Conservation (phyloP, 2,329 filamentous ascomycete genomes). For the Claviceps fusiformis region DNA sequence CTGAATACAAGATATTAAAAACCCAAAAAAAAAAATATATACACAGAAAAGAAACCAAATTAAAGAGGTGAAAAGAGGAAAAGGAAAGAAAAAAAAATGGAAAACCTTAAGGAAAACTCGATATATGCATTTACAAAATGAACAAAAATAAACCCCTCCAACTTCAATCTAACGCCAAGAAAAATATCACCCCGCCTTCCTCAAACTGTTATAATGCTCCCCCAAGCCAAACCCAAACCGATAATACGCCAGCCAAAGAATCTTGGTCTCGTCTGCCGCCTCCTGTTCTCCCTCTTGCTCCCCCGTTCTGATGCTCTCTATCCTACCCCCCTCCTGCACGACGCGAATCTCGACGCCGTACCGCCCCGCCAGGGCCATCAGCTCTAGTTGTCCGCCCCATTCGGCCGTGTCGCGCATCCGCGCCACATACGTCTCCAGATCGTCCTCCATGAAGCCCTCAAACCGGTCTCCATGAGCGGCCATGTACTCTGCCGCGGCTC, state of each 20-base stretch:
- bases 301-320: slow-evolving; percentile 53
- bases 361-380: slow-evolving; percentile 67
- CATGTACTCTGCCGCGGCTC: slow-evolving; percentile 68
- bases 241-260: slow-evolving; percentile 86
- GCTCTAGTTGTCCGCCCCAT: slow-evolving; percentile 90
- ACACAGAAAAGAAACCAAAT: too few relatives aligned
- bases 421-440: slow-evolving; percentile 54
- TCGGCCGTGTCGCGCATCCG: slow-evolving; percentile 80
- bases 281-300: slow-evolving; percentile 19
- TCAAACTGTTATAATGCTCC: slow-evolving; percentile 91
- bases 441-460: slow-evolving; percentile 73
- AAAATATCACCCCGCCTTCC: slow-evolving; percentile 24
- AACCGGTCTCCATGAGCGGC: slow-evolving; percentile 63
- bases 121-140: too few relatives aligned
- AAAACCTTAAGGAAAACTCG: too few relatives aligned
- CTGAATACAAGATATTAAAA: too few relatives aligned
- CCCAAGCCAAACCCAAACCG: slow-evolving; percentile 85
- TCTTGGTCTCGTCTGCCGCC: slow-evolving; percentile 36
- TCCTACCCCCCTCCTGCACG: slow-evolving; percentile 61
- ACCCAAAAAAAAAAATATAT: too few relatives aligned
- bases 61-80: too few relatives aligned
- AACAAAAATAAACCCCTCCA: neutral
- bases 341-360: slow-evolving; percentile 75
- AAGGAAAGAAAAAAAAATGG: too few relatives aligned
- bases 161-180: neutral